Percentiles rank a stretch among this genome's conserved stretches.
phyloP scores from a whole-genome alignment of 192 early-diverging fungal species.

The Coemansia sp. region DNA sequence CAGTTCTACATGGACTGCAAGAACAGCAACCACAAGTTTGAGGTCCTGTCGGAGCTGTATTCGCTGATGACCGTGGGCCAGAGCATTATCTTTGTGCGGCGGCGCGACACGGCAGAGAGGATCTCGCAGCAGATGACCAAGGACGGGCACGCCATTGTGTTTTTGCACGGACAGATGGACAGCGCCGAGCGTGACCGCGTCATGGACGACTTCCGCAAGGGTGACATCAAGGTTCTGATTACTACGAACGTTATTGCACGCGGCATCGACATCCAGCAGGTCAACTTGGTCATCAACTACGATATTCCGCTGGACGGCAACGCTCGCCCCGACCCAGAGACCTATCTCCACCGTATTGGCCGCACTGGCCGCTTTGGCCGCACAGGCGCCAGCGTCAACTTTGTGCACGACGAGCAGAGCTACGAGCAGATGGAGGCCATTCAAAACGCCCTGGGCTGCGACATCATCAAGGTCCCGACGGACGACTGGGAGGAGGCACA shows the following conservation, averaged over 20 bases:
- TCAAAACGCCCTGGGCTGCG: conserved; percentile 75
- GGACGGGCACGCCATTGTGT: conserved; percentile 83
- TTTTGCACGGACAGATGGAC: conserved; percentile 83
- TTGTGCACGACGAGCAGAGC: conserved; percentile 81
- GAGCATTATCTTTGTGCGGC: conserved; percentile 94
- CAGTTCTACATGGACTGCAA: conserved; percentile 98
- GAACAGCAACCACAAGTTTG: conserved; percentile 76
- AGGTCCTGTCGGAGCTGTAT: conserved; percentile 72
- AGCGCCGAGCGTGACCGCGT: conserved; percentile 81
- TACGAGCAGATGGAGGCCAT: conserved; percentile 84
- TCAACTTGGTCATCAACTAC: conserved; percentile 96
- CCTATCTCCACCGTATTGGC: conserved; percentile 97
- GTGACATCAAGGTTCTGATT: conserved; percentile 91
- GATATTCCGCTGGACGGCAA: conserved; percentile 83
- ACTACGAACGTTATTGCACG: conserved; percentile 97
- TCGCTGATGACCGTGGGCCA: conserved; percentile 91
- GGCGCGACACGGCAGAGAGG: conserved; percentile 80
- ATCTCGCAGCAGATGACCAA: conserved; percentile 75
- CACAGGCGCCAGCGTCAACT: conserved; percentile 92
- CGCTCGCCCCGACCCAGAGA: conserved; percentile 81
- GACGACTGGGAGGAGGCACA: conserved; percentile 85
- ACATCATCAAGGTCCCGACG: conserved; percentile 81
- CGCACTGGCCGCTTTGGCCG: conserved; percentile 98
- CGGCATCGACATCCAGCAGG: conserved; percentile 96
- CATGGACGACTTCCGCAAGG: conserved; percentile 92